These are phyloP conservation scores for Dictyostelium firmibasis DNA, from an alignment of 78 protist genomes.

Conservation along the genomic window DNA sequence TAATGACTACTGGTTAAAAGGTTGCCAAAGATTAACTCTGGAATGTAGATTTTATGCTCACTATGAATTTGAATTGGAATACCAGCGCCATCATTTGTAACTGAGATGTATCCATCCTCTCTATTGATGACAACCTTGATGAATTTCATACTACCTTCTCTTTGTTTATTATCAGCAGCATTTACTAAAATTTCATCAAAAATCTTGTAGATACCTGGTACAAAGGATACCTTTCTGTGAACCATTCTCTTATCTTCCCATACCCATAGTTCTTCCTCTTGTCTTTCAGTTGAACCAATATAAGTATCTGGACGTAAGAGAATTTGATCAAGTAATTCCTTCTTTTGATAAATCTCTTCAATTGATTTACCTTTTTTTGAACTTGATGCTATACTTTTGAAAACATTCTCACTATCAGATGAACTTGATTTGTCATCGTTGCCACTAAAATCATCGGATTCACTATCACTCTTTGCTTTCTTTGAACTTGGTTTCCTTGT, in stretches of 20 bases:
- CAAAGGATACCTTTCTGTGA: constrained; percentile 71
- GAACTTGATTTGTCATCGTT: no score
- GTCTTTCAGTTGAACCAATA: constrained; percentile 91
- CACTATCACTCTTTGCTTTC: background rate
- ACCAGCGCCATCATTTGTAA: constrained; percentile 97
- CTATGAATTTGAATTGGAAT: constrained; percentile 97
- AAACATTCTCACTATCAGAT: background rate
- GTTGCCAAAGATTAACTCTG: constrained; percentile 98
- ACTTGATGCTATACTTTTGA: background rate
- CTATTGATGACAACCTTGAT: constrained; percentile 89
- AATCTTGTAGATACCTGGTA: constrained; percentile 98
- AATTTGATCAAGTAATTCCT: constrained; percentile 95
- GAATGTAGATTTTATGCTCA: constrained; percentile 91
- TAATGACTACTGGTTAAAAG: constrained; percentile 94
- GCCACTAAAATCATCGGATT: background rate
- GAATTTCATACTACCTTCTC: constrained; percentile 88
- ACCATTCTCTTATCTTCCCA: background rate
- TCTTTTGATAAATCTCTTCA: constrained; percentile 88
- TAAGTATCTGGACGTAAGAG: constrained; percentile 98
- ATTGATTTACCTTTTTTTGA: constrained; percentile 11
- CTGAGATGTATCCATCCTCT: constrained; percentile 71
- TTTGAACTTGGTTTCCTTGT: no score
- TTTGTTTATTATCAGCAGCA: constrained; percentile 98
- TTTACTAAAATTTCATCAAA: constrained; percentile 99
- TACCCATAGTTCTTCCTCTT: constrained; percentile 83